Conservation (phyloP, 768 basidiomycete genomes). For the Pleurotus sapidus region DNA sequence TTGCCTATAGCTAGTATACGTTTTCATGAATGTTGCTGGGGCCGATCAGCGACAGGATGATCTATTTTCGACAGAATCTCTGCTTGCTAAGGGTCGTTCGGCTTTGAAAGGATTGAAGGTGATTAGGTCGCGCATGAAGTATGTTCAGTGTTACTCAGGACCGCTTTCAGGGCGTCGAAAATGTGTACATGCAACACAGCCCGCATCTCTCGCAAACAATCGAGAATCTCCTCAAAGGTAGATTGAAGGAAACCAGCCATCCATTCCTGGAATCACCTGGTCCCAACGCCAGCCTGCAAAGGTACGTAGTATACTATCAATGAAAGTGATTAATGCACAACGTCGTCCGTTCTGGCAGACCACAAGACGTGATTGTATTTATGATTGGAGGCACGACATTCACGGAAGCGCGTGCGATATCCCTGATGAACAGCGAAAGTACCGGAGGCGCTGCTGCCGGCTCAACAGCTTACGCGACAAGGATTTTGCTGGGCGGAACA, state of each 20-base stretch:
- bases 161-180: slow-evolving; percentile 82
- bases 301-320: slow-evolving; percentile 38
- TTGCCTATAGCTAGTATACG: slow-evolving; percentile 76
- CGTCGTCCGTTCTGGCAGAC: slow-evolving; percentile 39
- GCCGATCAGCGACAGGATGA: slow-evolving; percentile 97
- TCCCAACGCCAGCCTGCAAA: slow-evolving; percentile 66
- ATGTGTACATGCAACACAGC: slow-evolving; percentile 96
- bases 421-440: slow-evolving; percentile 85
- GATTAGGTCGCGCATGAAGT: slow-evolving; percentile 5
- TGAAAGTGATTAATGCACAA: background rate
- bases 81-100: slow-evolving; percentile 91
- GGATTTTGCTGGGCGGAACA: slow-evolving; percentile 89
- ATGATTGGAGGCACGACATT: slow-evolving; percentile 97
- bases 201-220: slow-evolving; percentile 92
- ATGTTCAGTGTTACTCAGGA: too few relatives aligned
- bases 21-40: slow-evolving; percentile 88
- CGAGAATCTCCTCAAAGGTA: slow-evolving; percentile 84
- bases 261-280: slow-evolving; percentile 77
- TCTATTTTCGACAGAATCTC: slow-evolving; percentile 91
- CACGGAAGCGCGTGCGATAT: slow-evolving; percentile 86
- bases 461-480: slow-evolving; percentile 29
- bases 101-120: slow-evolving; percentile 96
- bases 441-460: slow-evolving; percentile 53
- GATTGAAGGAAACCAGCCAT: slow-evolving; percentile 83
- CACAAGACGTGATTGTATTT: slow-evolving; percentile 96